Evolutionary conservation across 306 rosid species (phyloP).

Genomic region (Sphenostylis stenocarpa): DNA sequence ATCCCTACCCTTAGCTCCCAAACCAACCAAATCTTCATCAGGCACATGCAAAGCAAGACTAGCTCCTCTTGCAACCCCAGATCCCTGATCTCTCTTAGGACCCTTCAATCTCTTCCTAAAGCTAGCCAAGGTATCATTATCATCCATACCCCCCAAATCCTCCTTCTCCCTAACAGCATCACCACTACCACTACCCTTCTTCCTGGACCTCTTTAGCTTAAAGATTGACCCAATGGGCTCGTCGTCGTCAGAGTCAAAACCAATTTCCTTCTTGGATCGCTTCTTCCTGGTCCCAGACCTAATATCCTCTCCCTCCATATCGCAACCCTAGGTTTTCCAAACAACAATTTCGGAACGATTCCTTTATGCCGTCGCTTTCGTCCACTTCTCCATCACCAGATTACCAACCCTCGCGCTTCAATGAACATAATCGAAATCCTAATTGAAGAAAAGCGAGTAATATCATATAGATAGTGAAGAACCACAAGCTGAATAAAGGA

Average conservation of each 20-base stretch:
- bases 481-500: slow-evolving; percentile 25
- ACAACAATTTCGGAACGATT: slow-evolving; percentile 24
- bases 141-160: slow-evolving; percentile 78
- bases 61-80: slow-evolving; percentile 44
- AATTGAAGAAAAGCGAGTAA: slow-evolving; percentile 11
- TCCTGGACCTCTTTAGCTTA: slow-evolving; percentile 71
- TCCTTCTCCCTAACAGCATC: slow-evolving; percentile 38
- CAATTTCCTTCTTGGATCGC: slow-evolving; percentile 59
- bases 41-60: slow-evolving; percentile 35
- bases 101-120: slow-evolving; percentile 91
- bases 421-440: slow-evolving; percentile 31
- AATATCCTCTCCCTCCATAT: slow-evolving; percentile 71
- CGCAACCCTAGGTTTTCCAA: slow-evolving; percentile 43
- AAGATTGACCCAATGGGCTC: slow-evolving; percentile 84
- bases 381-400: slow-evolving; percentile 45
- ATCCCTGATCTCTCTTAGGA: slow-evolving; percentile 74
- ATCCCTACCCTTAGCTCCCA: slow-evolving; percentile 30
- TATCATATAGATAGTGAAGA: slow-evolving; percentile 16
- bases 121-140: slow-evolving; percentile 91
- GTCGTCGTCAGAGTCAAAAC: slow-evolving; percentile 66
- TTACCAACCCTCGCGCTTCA: slow-evolving; percentile 37
- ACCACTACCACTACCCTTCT: slow-evolving; percentile 51
- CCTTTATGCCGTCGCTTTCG: slow-evolving; percentile 53
- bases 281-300: slow-evolving; percentile 56
- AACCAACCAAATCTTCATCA: slow-evolving; percentile 27